These are phyloP conservation scores for Aspergillus terreus DNA, from an alignment of 2,329 filamentous ascomycete species.

Conservation along the genomic window DNA sequence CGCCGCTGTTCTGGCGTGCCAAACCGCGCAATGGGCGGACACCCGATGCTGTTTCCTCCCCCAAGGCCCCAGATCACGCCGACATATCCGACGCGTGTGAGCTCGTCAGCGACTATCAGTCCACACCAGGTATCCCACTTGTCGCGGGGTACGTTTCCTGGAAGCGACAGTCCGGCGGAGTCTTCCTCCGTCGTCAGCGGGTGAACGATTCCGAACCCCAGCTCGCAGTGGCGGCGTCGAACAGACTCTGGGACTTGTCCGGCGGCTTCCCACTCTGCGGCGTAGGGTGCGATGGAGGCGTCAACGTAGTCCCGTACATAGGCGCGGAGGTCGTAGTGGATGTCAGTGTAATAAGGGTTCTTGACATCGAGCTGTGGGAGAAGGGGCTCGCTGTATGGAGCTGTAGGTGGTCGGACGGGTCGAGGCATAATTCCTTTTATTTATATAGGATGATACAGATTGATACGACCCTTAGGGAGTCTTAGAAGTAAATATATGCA, in stretches of 20 bases:
- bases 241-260: constrained; percentile 49
- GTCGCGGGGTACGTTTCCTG: constrained; percentile 44
- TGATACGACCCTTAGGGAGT: background rate
- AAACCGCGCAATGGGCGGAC: constrained; percentile 61
- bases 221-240: constrained; percentile 34
- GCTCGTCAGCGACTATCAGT: constrained; percentile 55
- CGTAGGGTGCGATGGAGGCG: constrained; percentile 54
- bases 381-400: constrained; percentile 39
- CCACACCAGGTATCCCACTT: constrained; percentile 57
- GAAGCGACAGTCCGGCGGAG: constrained; percentile 37
- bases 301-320: constrained; percentile 59
- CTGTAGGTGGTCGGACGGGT: constrained; percentile 17
- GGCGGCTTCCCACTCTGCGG: constrained; percentile 62
- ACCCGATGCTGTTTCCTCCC: constrained; percentile 60
- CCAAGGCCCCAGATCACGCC: constrained; percentile 57
- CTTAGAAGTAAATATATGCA: background rate
- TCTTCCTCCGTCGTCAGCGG: constrained; percentile 37
- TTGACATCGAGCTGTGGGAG: constrained; percentile 44
- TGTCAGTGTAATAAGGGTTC: constrained; percentile 59
- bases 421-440: background rate
- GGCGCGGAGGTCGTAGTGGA: constrained; percentile 57
- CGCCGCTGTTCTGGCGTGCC: constrained; percentile 58
- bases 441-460: background rate
- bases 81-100: constrained; percentile 52
- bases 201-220: constrained; percentile 38